Base-by-base conservation (phyloP, 2,329 filamentous ascomycete species). In the Bipolaris cookei region DNA sequence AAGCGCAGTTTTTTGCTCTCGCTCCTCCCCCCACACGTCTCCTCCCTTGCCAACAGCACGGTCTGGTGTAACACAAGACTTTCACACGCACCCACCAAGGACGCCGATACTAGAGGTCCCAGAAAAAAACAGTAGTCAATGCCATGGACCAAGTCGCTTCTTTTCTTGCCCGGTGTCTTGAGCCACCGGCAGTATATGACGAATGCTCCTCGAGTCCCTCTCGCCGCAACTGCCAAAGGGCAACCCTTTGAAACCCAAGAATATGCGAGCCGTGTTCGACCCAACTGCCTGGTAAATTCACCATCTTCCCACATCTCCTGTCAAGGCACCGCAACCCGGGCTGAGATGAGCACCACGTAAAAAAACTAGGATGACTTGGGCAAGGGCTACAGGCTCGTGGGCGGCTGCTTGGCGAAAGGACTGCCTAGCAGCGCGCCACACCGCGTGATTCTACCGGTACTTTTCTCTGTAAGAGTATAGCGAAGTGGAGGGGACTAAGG, bases 171-270 rank as follows among this genome's bases (percentile, higher is more conserved):
- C 42, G 49, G 20, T 32, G 21, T 38, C 35, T 37, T 13, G 37
- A 47, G 48, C 54, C 49, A 53, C 49, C 54, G 48, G 54, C 48
- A 47, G 54, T 56, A 56, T 43, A 49, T 16, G 18, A 21, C 37
- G 14, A 23, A 42, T n/a, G 20, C 20, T 42, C 38, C 21, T 25
- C 52, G 42, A 34, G 7, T 30, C 10, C 28, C 10, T 30, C 10
- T 50, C 48, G 45, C 49, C 43, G 53, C 54, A 43, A 30, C 28
- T 30, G 28, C 10, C 42, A 23, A 51, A 56, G 54, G 54, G 49
- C 44, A 39, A 30, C 43, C 54, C 49, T 56, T 56, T 53, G 54
- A 18, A 32, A 35, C 38, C 30, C 21, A 51, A 37, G 30, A 32
- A 56, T 47, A 55, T 44, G 39, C 43, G 42, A 51, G 41, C 48